phyloP scores from a whole-genome alignment of 2,329 filamentous ascomycete species.

The Ophiostoma sp. region DNA sequence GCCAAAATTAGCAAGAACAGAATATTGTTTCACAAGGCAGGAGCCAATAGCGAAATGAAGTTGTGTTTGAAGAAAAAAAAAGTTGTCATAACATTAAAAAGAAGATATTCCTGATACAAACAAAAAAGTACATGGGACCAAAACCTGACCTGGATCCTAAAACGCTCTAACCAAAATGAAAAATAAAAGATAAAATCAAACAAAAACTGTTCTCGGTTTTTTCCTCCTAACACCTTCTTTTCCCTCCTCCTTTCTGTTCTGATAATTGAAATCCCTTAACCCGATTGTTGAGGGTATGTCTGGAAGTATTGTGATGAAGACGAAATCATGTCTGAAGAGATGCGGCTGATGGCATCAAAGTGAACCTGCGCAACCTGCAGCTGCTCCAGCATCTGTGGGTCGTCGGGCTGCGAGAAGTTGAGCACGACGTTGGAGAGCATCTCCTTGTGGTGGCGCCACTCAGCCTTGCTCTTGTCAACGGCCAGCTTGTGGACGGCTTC shows the following conservation, averaged over 20 bases:
- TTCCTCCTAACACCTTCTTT: background rate
- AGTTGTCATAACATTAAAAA: background rate
- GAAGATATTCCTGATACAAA: background rate
- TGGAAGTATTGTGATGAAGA: background rate
- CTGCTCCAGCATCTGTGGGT: constrained; percentile 54
- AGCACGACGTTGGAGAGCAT: constrained; percentile 61
- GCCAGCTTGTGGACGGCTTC: constrained; percentile 38
- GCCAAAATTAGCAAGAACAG: no score
- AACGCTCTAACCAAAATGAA: background rate
- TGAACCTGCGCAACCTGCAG: constrained; percentile 54
- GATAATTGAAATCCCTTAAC: background rate
- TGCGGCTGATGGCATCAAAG: constrained; percentile 54
- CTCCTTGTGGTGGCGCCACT: constrained; percentile 64
- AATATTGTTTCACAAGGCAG: no score
- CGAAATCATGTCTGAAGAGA: constrained; percentile 37
- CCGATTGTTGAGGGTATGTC: background rate
- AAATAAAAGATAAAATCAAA: background rate
- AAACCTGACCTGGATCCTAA: background rate
- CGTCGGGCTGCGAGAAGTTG: constrained; percentile 51
- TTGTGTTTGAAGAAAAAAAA: background rate
- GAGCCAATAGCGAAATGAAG: background rate
- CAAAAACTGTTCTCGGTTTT: background rate
- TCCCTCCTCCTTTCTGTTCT: background rate
- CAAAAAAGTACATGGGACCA: background rate
- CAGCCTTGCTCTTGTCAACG: constrained; percentile 46